Conservation (phyloP, 2,329 filamentous ascomycete species). For the Aureobasidium pullulans region DNA sequence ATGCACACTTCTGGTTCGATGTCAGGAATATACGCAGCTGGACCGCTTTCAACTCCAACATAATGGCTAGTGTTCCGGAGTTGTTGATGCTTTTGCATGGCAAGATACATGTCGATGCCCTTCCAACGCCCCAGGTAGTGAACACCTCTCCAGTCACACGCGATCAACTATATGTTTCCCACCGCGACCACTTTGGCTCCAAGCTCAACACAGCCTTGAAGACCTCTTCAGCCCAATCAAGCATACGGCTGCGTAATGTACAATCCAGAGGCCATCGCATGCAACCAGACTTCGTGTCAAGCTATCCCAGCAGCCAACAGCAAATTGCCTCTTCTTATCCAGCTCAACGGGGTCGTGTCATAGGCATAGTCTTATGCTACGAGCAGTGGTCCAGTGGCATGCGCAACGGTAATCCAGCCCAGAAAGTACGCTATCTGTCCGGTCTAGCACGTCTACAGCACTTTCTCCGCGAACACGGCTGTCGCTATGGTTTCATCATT, state of each 20-base stretch:
- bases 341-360: constrained; percentile 52
- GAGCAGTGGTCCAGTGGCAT: constrained; percentile 94
- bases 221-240: constrained; percentile 20
- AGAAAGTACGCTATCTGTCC: constrained; percentile 81
- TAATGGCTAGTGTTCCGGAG: constrained; percentile 40
- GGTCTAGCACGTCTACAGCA: constrained; percentile 80
- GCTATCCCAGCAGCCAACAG: constrained; percentile 45
- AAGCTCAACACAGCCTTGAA: constrained; percentile 76
- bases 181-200: constrained; percentile 64
- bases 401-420: constrained; percentile 70
- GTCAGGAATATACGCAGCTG: constrained; percentile 79
- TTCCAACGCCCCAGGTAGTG: not conserved
- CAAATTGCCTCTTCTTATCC: constrained; percentile 40
- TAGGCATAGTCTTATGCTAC: constrained; percentile 84
- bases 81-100: not conserved
- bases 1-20: constrained; percentile 93
- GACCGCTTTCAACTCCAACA: constrained; percentile 67
- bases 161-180: not conserved
- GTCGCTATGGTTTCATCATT: constrained; percentile 91
- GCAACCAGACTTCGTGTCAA: constrained; percentile 61
- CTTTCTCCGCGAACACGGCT: constrained; percentile 87
- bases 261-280: constrained; percentile 36
- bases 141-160: not conserved
- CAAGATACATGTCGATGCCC: not conserved
- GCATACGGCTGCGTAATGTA: constrained; percentile 23